Base-by-base conservation (phyloP, 1,284 basidiomycete species). In the Filobasidium uniguttulatum region DNA sequence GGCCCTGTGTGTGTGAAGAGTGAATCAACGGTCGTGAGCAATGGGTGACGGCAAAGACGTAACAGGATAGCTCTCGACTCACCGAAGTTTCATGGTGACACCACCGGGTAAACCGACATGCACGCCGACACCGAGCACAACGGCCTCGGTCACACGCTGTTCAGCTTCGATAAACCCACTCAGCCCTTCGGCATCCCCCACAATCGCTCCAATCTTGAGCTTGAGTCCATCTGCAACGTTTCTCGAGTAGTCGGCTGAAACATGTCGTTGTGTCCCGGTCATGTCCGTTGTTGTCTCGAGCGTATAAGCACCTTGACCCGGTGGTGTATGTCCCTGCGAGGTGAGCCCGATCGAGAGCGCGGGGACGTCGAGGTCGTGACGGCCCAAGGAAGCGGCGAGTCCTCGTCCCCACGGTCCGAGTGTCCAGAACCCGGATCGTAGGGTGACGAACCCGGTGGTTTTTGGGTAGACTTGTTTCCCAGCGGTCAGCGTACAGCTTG, bases 181-280 rank as follows among this genome's bases (percentile, higher is more conserved):
- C 8, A 62, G 54, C 6, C 60, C 60, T 8, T 49, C 47, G 15
- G 51, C 54, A 2, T 58, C 34, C 1, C 63, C 62, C 1, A 63
- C 29, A 17, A 59, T 53, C 0, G 61, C 63, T 0, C 73, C 74
- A 2, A 71, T 45, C 37, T 70, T 69, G 45, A 75, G 34, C 50
- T 68, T 71, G 34, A 75, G 58, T 1, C 73, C 72, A 7, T 66
- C 64, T 0, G 73, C 52, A 3, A 69, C 57, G n/a, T 64, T 67
- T 29, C 60, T 63, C 5, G 62, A 61, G 54, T 67, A 75, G 52
- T 73, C 72, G 7, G 63, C 56, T 4, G 62, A 64, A 19, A 69
- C 30, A 19, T 41, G 40, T 25, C 22, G 8, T 30, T 58, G 57
- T 8, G 59, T 63, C 17, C 59, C 61, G 5, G 49, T 52, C 3